phyloP scores from a whole-genome alignment of 1,284 basidiomycete genomes.

The Ceratobasidium theobromae region DNA sequence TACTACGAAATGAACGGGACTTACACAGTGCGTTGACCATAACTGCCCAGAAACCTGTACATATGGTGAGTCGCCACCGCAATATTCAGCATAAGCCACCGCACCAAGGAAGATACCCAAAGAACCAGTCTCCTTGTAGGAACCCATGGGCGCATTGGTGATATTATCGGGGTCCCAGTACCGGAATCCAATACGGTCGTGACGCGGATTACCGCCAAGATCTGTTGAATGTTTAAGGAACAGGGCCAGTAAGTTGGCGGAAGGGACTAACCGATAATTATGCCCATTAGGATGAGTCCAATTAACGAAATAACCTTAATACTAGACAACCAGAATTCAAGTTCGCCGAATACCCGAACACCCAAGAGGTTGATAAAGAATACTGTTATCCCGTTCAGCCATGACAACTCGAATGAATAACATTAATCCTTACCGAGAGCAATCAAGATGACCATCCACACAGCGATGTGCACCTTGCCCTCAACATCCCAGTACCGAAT shows the following conservation, averaged over 20 bases:
- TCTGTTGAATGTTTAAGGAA: conserved; percentile 49
- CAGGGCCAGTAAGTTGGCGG: not conserved
- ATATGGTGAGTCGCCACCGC: conserved; percentile 12
- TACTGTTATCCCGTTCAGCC: conserved; percentile 43
- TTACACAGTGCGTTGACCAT: conserved; percentile 38
- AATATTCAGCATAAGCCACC: conserved; percentile 36
- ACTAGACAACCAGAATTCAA: conserved; percentile 48
- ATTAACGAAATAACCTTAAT: conserved; percentile 59
- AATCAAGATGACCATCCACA: conserved; percentile 65
- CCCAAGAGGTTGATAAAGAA: conserved; percentile 58
- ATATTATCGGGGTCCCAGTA: conserved; percentile 46
- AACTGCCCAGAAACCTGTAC: conserved; percentile 59
- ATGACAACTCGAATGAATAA: not conserved
- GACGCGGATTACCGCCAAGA: conserved; percentile 66
- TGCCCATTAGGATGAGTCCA: conserved; percentile 61
- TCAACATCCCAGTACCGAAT: conserved; percentile 59
- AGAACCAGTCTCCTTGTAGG: conserved; percentile 44
- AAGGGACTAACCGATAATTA: conserved; percentile 41
- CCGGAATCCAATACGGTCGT: conserved; percentile 57
- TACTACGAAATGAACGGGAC: conserved; percentile 36
- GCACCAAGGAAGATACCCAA: conserved; percentile 47
- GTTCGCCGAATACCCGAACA: conserved; percentile 60
- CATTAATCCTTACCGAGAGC: conserved; percentile 49
- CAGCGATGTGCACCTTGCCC: conserved; percentile 51
- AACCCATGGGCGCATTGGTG: conserved; percentile 45